Evolutionary conservation across 2,329 filamentous ascomycete genomes (phyloP).

Genomic region (Pyrenophora seminiperda): DNA sequence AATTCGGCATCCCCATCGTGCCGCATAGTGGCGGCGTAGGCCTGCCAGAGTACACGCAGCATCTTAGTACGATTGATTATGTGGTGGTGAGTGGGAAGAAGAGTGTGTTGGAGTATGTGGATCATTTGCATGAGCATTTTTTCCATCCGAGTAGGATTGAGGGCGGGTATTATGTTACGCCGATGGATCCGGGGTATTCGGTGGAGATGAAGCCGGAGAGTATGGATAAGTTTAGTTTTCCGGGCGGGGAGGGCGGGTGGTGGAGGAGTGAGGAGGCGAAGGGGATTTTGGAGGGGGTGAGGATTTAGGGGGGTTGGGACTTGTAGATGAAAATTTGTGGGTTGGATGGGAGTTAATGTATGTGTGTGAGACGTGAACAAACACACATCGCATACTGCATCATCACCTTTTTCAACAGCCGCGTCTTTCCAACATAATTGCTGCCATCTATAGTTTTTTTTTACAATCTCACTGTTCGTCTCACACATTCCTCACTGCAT

Average conservation of each 20-base stretch:
- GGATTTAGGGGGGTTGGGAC: constrained; percentile 37
- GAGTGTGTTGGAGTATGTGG: constrained; percentile 86
- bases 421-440: too few species aligned
- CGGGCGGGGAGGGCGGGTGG: constrained; percentile 80
- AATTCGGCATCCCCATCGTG: constrained; percentile 79
- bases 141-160: constrained; percentile 78
- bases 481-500: too few species aligned
- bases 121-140: constrained; percentile 94
- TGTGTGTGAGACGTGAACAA: not conserved
- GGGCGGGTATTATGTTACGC: constrained; percentile 87
- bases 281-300: constrained; percentile 67
- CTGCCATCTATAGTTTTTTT: too few species aligned
- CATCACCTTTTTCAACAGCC: too few species aligned
- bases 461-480: too few species aligned
- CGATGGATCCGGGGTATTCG: constrained; percentile 81
- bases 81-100: constrained; percentile 82
- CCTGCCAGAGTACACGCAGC: constrained; percentile 91
- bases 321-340: too few species aligned
- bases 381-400: not conserved
- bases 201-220: constrained; percentile 92
- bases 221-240: constrained; percentile 79
- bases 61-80: constrained; percentile 90
- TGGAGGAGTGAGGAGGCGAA: constrained; percentile 83
- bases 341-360: too few species aligned
- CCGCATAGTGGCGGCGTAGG: constrained; percentile 90